Percentiles rank a stretch among this genome's conserved stretches.
phyloP scores from a whole-genome alignment of 139 green algal species.

The Volvox reticuliferus region DNA sequence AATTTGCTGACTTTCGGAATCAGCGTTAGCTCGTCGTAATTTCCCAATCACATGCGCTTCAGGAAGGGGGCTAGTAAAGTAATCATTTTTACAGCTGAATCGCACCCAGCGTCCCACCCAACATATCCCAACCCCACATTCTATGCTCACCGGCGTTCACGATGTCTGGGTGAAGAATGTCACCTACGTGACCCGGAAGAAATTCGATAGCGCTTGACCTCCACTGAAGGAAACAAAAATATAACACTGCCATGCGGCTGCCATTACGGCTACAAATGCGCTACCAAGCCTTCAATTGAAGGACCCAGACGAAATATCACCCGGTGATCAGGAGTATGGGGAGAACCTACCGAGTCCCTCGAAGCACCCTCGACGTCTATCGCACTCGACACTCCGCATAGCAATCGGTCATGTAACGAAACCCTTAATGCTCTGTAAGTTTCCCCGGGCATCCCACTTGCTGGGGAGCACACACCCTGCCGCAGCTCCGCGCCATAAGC shows the following conservation, averaged over 20 bases:
- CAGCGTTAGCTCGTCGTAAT: too few relatives aligned
- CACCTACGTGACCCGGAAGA: neutral
- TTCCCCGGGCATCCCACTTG: neutral
- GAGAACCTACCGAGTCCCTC: neutral
- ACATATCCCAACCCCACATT: neutral
- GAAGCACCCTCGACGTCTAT: neutral
- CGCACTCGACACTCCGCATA: neutral
- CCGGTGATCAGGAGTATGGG: neutral
- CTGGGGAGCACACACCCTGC: neutral
- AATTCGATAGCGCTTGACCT: neutral
- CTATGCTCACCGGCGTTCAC: neutral
- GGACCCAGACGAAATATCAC: neutral
- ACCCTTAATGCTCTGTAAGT: neutral
- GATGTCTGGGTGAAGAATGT: neutral
- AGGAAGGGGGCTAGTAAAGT: too few relatives aligned
- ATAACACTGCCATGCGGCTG: slow-evolving; percentile 4
- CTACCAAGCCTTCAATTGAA: neutral
- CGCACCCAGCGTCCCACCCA: too few relatives aligned
- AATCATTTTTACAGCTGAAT: too few relatives aligned
- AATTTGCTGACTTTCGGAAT: too few relatives aligned
- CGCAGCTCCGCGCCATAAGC: neutral
- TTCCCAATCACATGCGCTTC: too few relatives aligned
- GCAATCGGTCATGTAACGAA: neutral
- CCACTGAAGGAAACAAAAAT: neutral
- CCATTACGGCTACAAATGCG: neutral